Conservation (phyloP, 306 rosid species). For the Sicyos edulis region DNA sequence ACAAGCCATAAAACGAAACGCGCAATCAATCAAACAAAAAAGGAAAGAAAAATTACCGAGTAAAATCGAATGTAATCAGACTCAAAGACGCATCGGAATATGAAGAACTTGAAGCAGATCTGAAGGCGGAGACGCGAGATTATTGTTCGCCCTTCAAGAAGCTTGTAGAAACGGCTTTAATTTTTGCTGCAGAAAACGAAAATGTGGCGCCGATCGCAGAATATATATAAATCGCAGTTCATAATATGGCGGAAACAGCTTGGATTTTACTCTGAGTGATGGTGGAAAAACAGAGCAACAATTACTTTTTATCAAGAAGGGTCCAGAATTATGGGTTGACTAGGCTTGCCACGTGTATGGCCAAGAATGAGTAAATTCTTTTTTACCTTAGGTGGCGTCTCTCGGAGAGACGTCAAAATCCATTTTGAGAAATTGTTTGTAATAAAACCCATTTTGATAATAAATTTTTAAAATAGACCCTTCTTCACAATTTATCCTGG, state of each 20-base stretch:
- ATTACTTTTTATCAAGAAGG: no score
- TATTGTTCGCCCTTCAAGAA: constrained; percentile 8
- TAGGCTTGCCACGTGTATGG: no score
- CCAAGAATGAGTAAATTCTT: no score
- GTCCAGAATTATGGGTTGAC: no score
- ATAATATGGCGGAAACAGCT: background rate
- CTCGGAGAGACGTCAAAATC: no score
- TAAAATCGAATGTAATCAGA: background rate
- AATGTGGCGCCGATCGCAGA: background rate
- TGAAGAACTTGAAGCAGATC: constrained; percentile 9
- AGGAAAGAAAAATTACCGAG: background rate
- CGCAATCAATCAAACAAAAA: background rate
- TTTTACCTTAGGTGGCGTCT: no score
- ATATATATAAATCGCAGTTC: background rate
- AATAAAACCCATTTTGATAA: no score
- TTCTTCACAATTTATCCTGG: no score
- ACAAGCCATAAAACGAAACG: background rate
- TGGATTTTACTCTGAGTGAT: background rate
- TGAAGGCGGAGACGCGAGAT: background rate
- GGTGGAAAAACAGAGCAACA: constrained; percentile 18
- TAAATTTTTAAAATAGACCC: no score
- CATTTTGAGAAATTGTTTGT: no score
- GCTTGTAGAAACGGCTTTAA: background rate
- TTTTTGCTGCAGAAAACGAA: background rate
- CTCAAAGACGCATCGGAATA: background rate